Evolutionary conservation across 2,329 filamentous ascomycete genomes (phyloP).

Genomic region (Ceratocystis harringtonii): DNA sequence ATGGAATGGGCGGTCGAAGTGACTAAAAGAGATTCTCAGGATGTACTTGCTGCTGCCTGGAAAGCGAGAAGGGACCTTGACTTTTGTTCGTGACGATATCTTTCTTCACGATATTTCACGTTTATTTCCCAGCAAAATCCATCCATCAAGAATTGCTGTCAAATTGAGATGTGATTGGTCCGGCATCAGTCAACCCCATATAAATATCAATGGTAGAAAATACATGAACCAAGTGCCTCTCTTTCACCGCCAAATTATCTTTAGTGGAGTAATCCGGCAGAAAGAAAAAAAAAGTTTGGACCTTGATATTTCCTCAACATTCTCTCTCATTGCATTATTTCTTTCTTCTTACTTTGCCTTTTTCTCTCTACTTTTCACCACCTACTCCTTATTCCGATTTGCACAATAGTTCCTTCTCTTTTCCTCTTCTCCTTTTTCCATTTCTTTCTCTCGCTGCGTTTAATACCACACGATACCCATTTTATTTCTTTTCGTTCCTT

Average conservation of each 20-base stretch:
- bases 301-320: conserved; percentile 3
- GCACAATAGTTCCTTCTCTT: not conserved
- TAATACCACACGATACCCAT: not conserved
- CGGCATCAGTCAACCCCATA: not conserved
- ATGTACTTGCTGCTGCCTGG: not conserved
- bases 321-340: conserved; percentile 1
- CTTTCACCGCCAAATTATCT: conserved; percentile 10
- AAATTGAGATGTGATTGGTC: conserved; percentile 7
- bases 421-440: not conserved
- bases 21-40: not conserved
- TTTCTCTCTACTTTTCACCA: conserved; percentile 3
- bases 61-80: not conserved
- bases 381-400: not conserved
- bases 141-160: not conserved
- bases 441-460: not conserved
- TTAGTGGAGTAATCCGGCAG: conserved; percentile 21
- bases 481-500: conserved; percentile 17
- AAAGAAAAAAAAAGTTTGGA: conserved; percentile 22
- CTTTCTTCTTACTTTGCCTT: not conserved
- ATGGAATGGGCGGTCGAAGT: not conserved
- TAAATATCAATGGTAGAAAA: not conserved
- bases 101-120: not conserved
- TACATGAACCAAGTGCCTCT: not conserved
- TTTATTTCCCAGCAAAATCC: conserved; percentile 1
- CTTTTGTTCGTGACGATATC: not conserved